phyloP scores from a whole-genome alignment of 1,139 yeast species.

The Magnusiomyces suaveolens region DNA sequence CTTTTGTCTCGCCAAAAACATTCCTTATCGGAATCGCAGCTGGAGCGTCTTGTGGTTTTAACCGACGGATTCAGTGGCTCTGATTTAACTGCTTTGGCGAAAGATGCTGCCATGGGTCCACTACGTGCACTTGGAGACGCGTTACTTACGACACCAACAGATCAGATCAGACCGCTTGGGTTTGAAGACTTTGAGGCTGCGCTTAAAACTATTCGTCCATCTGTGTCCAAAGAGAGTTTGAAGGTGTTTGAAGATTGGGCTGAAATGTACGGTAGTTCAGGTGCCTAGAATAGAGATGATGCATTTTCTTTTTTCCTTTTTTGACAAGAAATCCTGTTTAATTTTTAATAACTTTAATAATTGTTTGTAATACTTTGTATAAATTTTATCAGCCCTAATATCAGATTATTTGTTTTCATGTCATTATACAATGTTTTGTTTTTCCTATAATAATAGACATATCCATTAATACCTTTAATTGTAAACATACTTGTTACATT shows the following conservation, averaged over 20 bases:
- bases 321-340: no score
- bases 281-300: slow-evolving; percentile 40
- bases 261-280: slow-evolving; percentile 76
- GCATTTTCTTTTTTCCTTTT: no score
- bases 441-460: neutral
- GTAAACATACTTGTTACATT: no score
- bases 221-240: slow-evolving; percentile 81
- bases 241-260: slow-evolving; percentile 86
- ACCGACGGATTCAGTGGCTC: slow-evolving; percentile 87
- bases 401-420: no score
- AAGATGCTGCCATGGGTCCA: slow-evolving; percentile 99
- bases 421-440: neutral
- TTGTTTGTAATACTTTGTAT: no score
- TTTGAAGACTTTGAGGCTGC: slow-evolving; percentile 69
- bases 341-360: no score
- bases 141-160: slow-evolving; percentile 72
- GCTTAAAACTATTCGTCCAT: slow-evolving; percentile 77
- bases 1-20: slow-evolving; percentile 70
- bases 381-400: no score
- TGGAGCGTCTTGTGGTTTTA: slow-evolving; percentile 46
- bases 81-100: slow-evolving; percentile 89
- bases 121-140: slow-evolving; percentile 83
- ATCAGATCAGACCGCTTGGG: slow-evolving; percentile 71
- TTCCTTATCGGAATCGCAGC: slow-evolving; percentile 50
- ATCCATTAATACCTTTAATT: no score